Evolutionary conservation across 1,284 basidiomycete species (phyloP), one percentile per base, ranked within the genome.

Genomic region (Cryptococcus maquisensis): DNA sequence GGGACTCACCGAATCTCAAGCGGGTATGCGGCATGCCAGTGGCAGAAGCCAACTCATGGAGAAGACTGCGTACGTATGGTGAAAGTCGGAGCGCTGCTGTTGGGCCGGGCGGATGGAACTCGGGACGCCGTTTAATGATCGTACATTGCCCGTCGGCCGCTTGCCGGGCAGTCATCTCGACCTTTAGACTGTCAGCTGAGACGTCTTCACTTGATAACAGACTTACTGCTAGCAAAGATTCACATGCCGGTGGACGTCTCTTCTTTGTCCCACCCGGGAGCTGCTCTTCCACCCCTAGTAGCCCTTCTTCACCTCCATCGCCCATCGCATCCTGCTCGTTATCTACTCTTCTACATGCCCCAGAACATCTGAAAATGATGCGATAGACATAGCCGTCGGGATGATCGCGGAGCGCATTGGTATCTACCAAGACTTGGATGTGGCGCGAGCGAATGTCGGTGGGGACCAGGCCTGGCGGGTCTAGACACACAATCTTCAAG

Each of bases 71-170:
- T n/a, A 48, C 21, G 36, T 48, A 48, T 18, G 47, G 18, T 21
- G 47, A 48, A 16, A 48, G 32, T 18, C 47, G n/a, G 5, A 48
- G 35, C 4, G 47, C 36, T 13, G 28, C 16, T 12, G n/a, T 24
- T n/a, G 47, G 47, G 16, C 47, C 47, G 10, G 28, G 18, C 16
- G 36, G 36, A 23, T 48, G 47, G 9, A 9, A 48, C 28, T 48
- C 47, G 4, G 36, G 47, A 8, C 47, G 47, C 20, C 36, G 28
- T 16, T 32, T n/a, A 5, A 48, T 32, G 32, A 48, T 24, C 4
- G 47, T 24, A n/a, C 47, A 48, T 37, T 48, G 47, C 10, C 47
- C 47, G 47, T 48, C 36, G 4, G 47, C 47, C 15, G 47, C 47
- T 38, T 37, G 28, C 13, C 47, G 28, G 28, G 18, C 28, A 16